Evolutionary conservation across 1,139 yeast genomes (phyloP), one percentile per base, ranked within the genome.

Genomic region (Pichia sp.): DNA sequence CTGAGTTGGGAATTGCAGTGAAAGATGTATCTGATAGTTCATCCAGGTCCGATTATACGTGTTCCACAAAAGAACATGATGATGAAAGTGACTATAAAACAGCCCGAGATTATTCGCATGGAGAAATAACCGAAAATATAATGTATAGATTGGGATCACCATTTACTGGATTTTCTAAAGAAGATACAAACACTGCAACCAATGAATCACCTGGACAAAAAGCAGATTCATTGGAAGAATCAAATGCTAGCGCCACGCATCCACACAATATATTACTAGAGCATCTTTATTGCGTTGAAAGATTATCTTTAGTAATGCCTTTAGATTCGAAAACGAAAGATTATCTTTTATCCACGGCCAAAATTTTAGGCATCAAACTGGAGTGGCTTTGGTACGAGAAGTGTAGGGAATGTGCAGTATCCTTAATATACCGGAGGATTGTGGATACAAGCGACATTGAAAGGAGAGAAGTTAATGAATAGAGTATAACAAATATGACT

Each of bases 341-440:
- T 27, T 59, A 64, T 4, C 53, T 81, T 31, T 57, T 67, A 10
- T 59, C 64, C 27, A 67, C 75, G 3, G 70, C 73, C 6, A 71
- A 72, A 36, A 64, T 69, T 44, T 57, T 75, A 46, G 65, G 71
- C n/a, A 68, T 75, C 26, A 69, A 72, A 49, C 57, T 79, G 42
- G 79, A 77, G 46, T 74, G 79, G 77, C 60, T 73, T 38, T 70
- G 77, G 67, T 70, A 71, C 49, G 82, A 79, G 47, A 59, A 70
- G 27, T 67, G 52, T 34, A 45, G 39, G 9, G 28, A 29, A 7
- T 33, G 36, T 10, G 23, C 29, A 33, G 5, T 16, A 16, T 16
- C 23, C 23, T 16, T 16, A 16, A 16, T 16, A 16, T 16, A 16
- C 23, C 23, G 23, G 23, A 16, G 23, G 23, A 16, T 16, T 16